Base-by-base conservation (phyloP, 2,329 filamentous ascomycete genomes). In the Penicillium concentricum region DNA sequence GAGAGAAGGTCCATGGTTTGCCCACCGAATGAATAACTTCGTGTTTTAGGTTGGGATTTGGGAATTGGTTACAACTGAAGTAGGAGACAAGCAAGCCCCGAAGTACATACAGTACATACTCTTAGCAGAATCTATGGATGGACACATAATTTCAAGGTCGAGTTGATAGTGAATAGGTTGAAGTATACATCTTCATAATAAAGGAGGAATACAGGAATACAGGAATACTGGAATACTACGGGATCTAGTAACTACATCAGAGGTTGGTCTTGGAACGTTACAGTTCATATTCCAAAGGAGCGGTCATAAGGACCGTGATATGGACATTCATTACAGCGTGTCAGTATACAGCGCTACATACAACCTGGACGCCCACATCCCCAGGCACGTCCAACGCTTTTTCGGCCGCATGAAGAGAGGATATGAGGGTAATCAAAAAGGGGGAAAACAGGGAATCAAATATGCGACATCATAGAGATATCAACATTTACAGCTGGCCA, bases 401-500 rank as follows among this genome's bases (percentile, higher is more conserved):
- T 65, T 63, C 56, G 49, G 57, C 50, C 56, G 45, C 50, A 58
- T 59, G 50, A 58, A 60, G 46, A 48, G 54, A 57, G 37, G 54
- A 41, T 52, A 56, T 56, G 48, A 45, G 54, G 45, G 45, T 55
- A 56, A 46, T 56, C 42, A 46, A 54, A 61, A 42, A 57, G 15
- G 24, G 46, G 51, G 34, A 58, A 56, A 41, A 48, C 56, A 58
- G 51, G 32, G 32, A 43, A 50, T 57, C 45, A 54, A 35, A 47
- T 10, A 47, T 20, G 44, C 24, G 47, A 57, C 8, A 37, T 57
- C 55, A 55, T 24, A 42, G 2, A 22, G 32, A 32, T 3, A 24
- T 43, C 26, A 54, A 59, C 61, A 46, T 72, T 85, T 90, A 95
- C 78, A 93, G 79, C 79, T 91, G 84, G 72, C 84, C 84, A 70